Base-by-base conservation (phyloP, 768 basidiomycete genomes). In the Crassisporium funariophilum region DNA sequence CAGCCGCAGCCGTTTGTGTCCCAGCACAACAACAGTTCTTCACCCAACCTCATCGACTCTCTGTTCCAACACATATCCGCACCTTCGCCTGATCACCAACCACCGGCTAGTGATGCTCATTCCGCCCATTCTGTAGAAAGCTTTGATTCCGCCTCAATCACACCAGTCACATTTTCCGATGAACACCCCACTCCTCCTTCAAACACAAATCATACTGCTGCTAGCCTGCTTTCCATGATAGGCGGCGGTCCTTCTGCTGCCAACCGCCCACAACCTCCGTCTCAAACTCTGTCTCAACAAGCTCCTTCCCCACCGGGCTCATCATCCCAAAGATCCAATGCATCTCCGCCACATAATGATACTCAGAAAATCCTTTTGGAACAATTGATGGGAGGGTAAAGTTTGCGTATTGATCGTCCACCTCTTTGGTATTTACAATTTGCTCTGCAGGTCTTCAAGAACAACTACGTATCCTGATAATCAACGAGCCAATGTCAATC, bases 341-440 rank as follows among this genome's bases (percentile, higher is more conserved):
- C 80, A 45, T 80, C 81, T 17, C 77, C 82, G 4, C 70, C 78
- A 10, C 79, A 76, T 48, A 81, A 76, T 55, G 85, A 88, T 51
- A 66, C 79, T 0, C 86, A 88, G 47, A 88, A 90, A 68, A 73
- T 91, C 55, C 29, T 31, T n/a, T 67, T 92, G 50, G 89, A 92
- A 54, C 86, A 90, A 61, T 71, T 92, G 49, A 88, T 92, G 83
- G 74, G 82, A 46, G 84, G 86, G 89, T 91, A 40, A 53, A 27
- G 37, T 40, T 46, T 54, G 35, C 53, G 43, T 51, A 62, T 49
- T 61, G 3, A 37, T 34, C 34, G 38, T 56, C 50, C 52, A 44
- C 48, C 40, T 52, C 35, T 51, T 40, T 59, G 56, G 54, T 45
- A 57, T 59, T 61, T 58, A 52, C 54, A 35, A 36, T 49, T 41